Evolutionary conservation across 352 stramenopile genomes (phyloP), one percentile per base, ranked within the genome.

Genomic region (Phytophthora palmivora): DNA sequence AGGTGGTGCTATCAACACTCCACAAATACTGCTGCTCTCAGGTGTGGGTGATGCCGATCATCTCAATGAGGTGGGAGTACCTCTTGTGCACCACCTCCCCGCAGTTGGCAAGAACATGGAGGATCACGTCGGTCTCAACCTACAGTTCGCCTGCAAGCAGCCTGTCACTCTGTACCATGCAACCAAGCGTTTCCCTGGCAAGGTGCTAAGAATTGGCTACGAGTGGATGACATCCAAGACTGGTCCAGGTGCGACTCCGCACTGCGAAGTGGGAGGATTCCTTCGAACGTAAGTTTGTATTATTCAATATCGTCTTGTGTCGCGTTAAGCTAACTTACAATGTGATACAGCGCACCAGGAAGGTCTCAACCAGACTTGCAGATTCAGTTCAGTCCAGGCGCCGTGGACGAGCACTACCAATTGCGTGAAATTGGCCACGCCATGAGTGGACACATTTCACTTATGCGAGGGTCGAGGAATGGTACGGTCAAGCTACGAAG

Each of bases 91-190:
- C 34, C 63, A 94, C 60, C 10, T 89, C 28, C 78, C 84, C 1
- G 82, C 82, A 22, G 80, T 95, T 14, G 86, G 86, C 5, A 71
- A 91, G 52, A 91, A 95, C 73, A 84, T 95, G 74, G 80, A 95
- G 52, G 86, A 95, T 44, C 86, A 95, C 54, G 53, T 95, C 33
- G 86, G 92, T 21, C 59, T 89, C 22, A 91, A 94, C 63, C 71
- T 95, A 49, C 84, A 94, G 57, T 95, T 92, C 73, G 51, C 76
- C 21, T 92, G 79, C 67, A 90, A 84, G 34, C 79, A 94, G 63
- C 85, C 85, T 11, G 87, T 94, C 30, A 94, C 83, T 47, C 78
- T 95, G 15, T 88, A 94, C 69, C 88, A 92, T 45, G 82, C 87
- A 15, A 89, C 83, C 15, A 90, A 81, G 67, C 83, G 82, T 37